These are phyloP conservation scores for Fusarium proliferatum DNA, from an alignment of 2,329 filamentous ascomycete genomes.

Conservation along the genomic window DNA sequence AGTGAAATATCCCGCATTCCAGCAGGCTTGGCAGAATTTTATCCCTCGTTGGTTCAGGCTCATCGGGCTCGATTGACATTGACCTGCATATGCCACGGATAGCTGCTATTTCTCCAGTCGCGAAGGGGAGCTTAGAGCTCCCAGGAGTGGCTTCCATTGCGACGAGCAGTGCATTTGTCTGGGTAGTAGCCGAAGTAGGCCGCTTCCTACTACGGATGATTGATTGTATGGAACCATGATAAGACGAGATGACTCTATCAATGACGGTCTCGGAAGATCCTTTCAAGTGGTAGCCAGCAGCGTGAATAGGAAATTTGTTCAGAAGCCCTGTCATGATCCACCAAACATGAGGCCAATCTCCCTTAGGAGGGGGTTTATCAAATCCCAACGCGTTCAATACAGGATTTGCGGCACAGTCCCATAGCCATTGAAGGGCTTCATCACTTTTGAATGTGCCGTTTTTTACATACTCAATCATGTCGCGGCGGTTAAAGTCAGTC, in stretches of 20 bases:
- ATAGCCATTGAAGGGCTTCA: not conserved
- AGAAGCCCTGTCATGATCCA: not conserved
- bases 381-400: not conserved
- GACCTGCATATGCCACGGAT: not conserved
- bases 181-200: not conserved
- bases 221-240: not conserved
- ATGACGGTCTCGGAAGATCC: not conserved
- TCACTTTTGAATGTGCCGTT: not conserved
- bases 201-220: not conserved
- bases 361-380: not conserved
- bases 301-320: not conserved
- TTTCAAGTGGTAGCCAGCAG: not conserved
- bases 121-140: not conserved
- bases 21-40: not conserved
- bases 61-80: not conserved
- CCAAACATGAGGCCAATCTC: not conserved
- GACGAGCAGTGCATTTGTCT: not conserved
- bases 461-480: not conserved
- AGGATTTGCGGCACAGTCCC: not conserved
- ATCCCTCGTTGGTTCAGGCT: not conserved
- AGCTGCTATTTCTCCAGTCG: not conserved
- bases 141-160: not conserved
- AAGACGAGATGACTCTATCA: not conserved
- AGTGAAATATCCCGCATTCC: not conserved
- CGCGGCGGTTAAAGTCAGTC: not conserved